Percentiles rank a stretch among this genome's conserved stretches.
Evolutionary conservation across 2,329 filamentous ascomycete genomes (phyloP).

Genomic region (Cercospora zeae-maydis): DNA sequence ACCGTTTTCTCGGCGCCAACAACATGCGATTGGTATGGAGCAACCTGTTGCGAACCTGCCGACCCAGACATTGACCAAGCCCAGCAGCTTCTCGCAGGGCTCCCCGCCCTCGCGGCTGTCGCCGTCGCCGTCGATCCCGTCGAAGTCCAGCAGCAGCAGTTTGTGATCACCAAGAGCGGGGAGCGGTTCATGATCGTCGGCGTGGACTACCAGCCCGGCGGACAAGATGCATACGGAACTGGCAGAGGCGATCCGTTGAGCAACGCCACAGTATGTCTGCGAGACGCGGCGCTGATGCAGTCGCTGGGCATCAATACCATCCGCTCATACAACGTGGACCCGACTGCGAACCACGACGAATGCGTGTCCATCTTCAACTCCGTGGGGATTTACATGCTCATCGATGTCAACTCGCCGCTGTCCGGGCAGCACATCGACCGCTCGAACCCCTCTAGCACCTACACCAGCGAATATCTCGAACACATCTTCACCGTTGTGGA

Average conservation of each 20-base stretch:
- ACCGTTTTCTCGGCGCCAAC: slow-evolving; percentile 1
- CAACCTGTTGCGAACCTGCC: neutral
- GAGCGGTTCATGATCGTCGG: slow-evolving; percentile 56
- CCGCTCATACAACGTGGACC: slow-evolving; percentile 62
- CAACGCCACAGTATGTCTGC: slow-evolving; percentile 55
- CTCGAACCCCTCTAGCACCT: slow-evolving; percentile 52
- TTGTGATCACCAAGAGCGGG: slow-evolving; percentile 56
- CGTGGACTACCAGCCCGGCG: slow-evolving; percentile 63
- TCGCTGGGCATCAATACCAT: slow-evolving; percentile 62
- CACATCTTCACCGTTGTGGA: slow-evolving; percentile 63
- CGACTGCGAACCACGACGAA: slow-evolving; percentile 57
- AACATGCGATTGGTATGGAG: slow-evolving; percentile 1
- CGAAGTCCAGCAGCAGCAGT: slow-evolving; percentile 57
- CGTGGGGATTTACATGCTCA: slow-evolving; percentile 63
- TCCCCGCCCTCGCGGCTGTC: slow-evolving; percentile 30
- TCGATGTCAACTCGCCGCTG: slow-evolving; percentile 63
- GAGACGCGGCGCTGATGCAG: slow-evolving; percentile 63
- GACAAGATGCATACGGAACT: slow-evolving; percentile 55
- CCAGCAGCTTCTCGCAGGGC: neutral
- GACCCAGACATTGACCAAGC: slow-evolving; percentile 1
- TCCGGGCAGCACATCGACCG: slow-evolving; percentile 56
- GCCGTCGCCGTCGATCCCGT: slow-evolving; percentile 55
- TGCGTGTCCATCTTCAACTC: slow-evolving; percentile 64
- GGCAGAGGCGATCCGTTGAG: slow-evolving; percentile 54
- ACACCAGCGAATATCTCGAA: slow-evolving; percentile 54